Evolutionary conservation across 306 rosid genomes (phyloP), one percentile per base, ranked within the genome.

Genomic region (Dalbergia cochinchinensis): DNA sequence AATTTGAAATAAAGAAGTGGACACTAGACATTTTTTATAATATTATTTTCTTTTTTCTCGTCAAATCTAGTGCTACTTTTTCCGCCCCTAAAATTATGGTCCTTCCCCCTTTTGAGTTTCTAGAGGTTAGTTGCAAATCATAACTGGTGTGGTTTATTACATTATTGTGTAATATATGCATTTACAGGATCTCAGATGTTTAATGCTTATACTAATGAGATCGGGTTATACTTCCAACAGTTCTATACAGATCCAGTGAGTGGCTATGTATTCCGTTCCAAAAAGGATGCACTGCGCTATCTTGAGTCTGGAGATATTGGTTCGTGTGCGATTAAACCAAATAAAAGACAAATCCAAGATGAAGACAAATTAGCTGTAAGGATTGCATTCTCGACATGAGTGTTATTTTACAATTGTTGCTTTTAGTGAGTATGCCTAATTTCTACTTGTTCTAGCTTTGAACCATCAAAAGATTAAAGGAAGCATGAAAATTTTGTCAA

Each of bases 211-310:
- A 68, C 62, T 19, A 69, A 44, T 78, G 81, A 44, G 51, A 78
- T 44, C 47, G 63, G 63, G 55, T 63, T 68, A 34, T 61, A 22
- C 80, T 87, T 78, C 76, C 80, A 51, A 64, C 88, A 87, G 90
- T 78, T 81, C 8, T 87, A 84, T 84, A 84, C 1, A 34, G 88
- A 87, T 74, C 86, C 88, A 19, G 87, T 13, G 54, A 74, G 77
- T 78, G 88, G 86, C 48, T 84, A 74, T 74, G 84, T 70, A 65
- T 84, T 87, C 72, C 78, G 76, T 54, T 87, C 90, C 63, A 87
- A 81, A 71, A 87, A 81, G 83, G 90, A 87, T 74, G 90, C 47
- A 39, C 48, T 35, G 63, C 86, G 88, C 55, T 87, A 74, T 84
- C 50, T 87, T 22, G 80, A 82, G 70, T 81, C 87, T 35, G 86